A percentile compares a stretch with the other conserved stretches of the same genome.
Conservation (phyloP, 1,284 basidiomycete genomes). For the Paramarasmius palmivorus region DNA sequence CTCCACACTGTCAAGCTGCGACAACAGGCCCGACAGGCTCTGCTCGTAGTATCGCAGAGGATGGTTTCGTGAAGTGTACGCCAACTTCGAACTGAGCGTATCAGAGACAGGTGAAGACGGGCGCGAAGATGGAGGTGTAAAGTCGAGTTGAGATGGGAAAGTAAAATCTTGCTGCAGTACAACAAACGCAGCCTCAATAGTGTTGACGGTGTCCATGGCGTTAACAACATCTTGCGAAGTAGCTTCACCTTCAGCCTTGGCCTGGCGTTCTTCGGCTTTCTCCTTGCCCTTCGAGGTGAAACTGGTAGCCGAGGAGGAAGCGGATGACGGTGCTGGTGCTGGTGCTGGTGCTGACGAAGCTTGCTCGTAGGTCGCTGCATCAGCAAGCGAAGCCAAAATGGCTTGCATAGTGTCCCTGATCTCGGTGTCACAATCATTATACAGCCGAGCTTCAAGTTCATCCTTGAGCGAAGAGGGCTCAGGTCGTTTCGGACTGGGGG, state of each 20-base stretch:
- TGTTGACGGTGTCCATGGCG: constrained; percentile 34
- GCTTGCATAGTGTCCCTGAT: constrained; percentile 36
- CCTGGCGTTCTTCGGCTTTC: constrained; percentile 20
- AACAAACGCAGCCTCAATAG: constrained; percentile 37
- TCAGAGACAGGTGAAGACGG: constrained; percentile 16
- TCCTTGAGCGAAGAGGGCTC: constrained; percentile 24
- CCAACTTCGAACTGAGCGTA: constrained; percentile 29
- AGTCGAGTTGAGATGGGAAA: constrained; percentile 44
- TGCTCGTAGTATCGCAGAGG: constrained; percentile 61
- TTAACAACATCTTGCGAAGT: constrained; percentile 30
- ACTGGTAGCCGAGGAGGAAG: constrained; percentile 10
- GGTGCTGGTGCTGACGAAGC: neutral
- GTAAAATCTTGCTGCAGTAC: constrained; percentile 37
- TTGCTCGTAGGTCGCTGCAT: neutral
- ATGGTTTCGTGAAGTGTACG: constrained; percentile 56
- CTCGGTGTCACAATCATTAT: constrained; percentile 31
- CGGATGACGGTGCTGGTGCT: neutral
- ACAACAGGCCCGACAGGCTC: constrained; percentile 49
- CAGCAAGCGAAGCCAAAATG: constrained; percentile 30
- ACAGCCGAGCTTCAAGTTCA: constrained; percentile 30
- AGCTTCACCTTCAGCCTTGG: constrained; percentile 10
- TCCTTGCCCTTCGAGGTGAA: constrained; percentile 32
- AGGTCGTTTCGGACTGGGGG: neutral
- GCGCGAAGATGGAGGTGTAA: constrained; percentile 25
- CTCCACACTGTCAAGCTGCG: constrained; percentile 55